phyloP scores from a whole-genome alignment of 225 moss, liverwort and hornwort species.

The Rhytidiadelphus loreus region DNA sequence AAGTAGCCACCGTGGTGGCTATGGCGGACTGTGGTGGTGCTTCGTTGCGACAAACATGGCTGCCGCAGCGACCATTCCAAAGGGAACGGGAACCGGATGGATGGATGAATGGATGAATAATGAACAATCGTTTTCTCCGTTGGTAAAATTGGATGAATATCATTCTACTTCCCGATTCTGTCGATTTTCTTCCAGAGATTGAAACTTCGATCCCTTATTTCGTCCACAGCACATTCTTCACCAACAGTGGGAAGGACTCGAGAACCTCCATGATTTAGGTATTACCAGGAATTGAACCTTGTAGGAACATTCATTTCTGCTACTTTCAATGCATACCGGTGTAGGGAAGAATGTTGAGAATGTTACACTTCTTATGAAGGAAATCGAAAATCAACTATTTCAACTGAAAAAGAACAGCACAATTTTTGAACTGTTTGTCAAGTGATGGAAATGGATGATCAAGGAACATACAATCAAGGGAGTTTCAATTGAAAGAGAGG shows the following conservation, averaged over 20 bases:
- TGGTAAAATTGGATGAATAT: neutral
- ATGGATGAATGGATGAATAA: neutral
- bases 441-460: neutral
- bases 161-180: neutral
- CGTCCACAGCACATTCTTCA: neutral
- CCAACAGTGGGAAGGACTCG: too few species aligned
- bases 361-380: neutral
- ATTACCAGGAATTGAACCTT: neutral
- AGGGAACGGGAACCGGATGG: neutral
- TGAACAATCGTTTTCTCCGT: neutral
- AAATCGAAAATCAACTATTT: neutral
- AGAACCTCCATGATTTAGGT: neutral
- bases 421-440: neutral
- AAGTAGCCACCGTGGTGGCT: neutral
- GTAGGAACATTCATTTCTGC: neutral
- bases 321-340: neutral
- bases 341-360: neutral
- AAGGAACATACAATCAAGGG: neutral
- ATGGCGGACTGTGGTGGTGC: neutral
- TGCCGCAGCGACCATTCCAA: neutral
- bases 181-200: neutral
- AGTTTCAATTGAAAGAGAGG: neutral
- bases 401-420: neutral
- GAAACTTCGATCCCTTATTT: neutral
- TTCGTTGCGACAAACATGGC: neutral